Evolutionary conservation across 805 yeast genomes (phyloP).

Genomic region (Lachancea sp.): DNA sequence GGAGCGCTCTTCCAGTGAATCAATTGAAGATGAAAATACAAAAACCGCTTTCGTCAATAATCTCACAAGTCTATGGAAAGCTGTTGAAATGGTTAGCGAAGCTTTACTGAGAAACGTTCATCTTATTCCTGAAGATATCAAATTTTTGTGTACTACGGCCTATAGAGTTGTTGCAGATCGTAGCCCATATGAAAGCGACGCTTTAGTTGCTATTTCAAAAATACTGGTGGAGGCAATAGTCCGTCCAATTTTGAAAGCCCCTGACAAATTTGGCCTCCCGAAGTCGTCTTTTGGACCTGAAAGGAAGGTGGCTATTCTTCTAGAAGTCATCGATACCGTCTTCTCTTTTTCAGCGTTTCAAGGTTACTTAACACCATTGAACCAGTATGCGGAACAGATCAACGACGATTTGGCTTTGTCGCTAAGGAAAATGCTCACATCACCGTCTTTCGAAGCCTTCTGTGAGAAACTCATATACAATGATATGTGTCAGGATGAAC

Average conservation of each 20-base stretch:
- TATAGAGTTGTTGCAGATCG: constrained; percentile 36
- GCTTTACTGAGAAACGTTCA: constrained; percentile 39
- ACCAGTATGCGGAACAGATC: constrained; percentile 30
- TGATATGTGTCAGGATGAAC: constrained; percentile 24
- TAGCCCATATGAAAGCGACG: constrained; percentile 60
- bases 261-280: constrained; percentile 20
- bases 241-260: constrained; percentile 20
- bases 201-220: constrained; percentile 49
- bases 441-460: constrained; percentile 27
- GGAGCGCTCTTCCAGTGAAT: constrained; percentile 49
- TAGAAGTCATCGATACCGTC: constrained; percentile 21
- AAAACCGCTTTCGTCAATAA: constrained; percentile 64
- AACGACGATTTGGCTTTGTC: constrained; percentile 23
- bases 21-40: constrained; percentile 76
- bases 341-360: constrained; percentile 26
- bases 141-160: constrained; percentile 47
- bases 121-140: constrained; percentile 49
- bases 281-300: constrained; percentile 5
- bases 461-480: constrained; percentile 26
- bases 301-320: constrained; percentile 17
- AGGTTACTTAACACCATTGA: constrained; percentile 30
- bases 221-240: constrained; percentile 25
- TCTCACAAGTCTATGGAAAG: constrained; percentile 67
- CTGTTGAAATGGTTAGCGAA: constrained; percentile 53
- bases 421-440: constrained; percentile 23